Evolutionary conservation across 2,329 filamentous ascomycete genomes (phyloP), one percentile per base, ranked within the genome.

Genomic region (Cordyceps cicadae): DNA sequence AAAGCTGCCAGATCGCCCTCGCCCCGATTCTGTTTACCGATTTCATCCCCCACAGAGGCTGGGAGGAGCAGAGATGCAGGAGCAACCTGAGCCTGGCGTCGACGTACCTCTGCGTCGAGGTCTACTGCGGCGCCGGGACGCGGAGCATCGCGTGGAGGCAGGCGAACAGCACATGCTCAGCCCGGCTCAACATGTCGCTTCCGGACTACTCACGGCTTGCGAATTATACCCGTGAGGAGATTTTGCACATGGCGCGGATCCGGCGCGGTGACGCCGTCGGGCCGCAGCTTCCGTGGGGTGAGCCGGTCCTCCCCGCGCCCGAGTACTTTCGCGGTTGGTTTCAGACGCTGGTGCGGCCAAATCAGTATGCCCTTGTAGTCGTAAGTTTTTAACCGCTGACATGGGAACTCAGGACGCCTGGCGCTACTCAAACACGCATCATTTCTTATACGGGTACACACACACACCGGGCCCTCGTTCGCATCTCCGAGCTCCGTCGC

Each of bases 371-470:
- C 3, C 32, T 55, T n/a, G 6, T 34, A 1, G 9, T 39, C 14
- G 21, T 32, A 6, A 6, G 3, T 7, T 17, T n/a, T 17, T 9
- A 19, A 29, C 2, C 2, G 17, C n/a, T 55, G 32, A 55, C 17
- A 3, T 15, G 17, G 17, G 34, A 37, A n/a, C 43, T 7, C 3
- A 59, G 56, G 49, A 53, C 12, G 56, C 37, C 12, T 59, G 56
- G 56, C 45, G 50, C 37, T 52, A 52, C 14, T n/a, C 56, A 17
- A 45, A 52, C 26, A 37, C 9, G 8, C 37, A 59, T 7, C 56
- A 59, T 26, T 24, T 59, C 3, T 53, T 59, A 14, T 59, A 59
- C 37, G 56, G 56, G 56, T 59, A 53, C n/a, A n/a, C n/a, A n/a
- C n/a, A n/a, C n/a, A n/a, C n/a, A n/a, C n/a, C n/a, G n/a, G n/a